Evolutionary conservation across 2,329 filamentous ascomycete species (phyloP), one percentile per base, ranked within the genome.

Genomic region (Neoscytalidium dimidiatum): DNA sequence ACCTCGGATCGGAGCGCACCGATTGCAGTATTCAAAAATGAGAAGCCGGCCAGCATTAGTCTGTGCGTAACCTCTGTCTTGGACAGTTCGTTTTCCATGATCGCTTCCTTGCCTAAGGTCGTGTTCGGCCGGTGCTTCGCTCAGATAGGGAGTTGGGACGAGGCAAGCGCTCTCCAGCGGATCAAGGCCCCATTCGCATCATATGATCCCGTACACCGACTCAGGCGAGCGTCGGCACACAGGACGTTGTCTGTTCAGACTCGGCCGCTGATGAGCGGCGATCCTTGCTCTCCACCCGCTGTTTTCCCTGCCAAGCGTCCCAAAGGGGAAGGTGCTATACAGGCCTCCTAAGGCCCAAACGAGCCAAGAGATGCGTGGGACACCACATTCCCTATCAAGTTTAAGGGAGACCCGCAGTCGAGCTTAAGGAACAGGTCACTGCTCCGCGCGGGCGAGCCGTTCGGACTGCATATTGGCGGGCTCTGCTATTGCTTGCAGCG

Each of bases 361-460:
- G 53, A 58, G 53, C 53, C 53, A 58, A 58, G 53, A 44, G 38
- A 58, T 58, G 23, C 19, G 29, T 35, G 4, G n/a, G 19, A 28
- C 9, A 33, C 38, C 23, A 60, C 56, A 60, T 60, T 60, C 56
- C 56, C 28, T 31, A 41, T 60, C 41, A 19, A 31, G 56, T 60
- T 8, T 60, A 60, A 41, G 28, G 9, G 38, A 46, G 56, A 60
- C 56, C 56, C 56, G 41, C 56, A 60, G n/a, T 11, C 56, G 33
- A 43, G 5, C 8, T 33, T 21, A 44, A 60, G 26, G 41, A n/a
- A 46, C 41, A 19, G 41, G 43, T 6, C 41, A 46, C 23, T 60
- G 17, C 26, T 29, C 56, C 28, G 56, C 28, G 28, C 28, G 28
- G 23, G 19, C 26, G 26, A 46, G 14, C 13, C 33, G 38, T 13